These are phyloP conservation scores for Hippophae tibetana DNA, from an alignment of 306 rosid genomes.

Conservation along the genomic window DNA sequence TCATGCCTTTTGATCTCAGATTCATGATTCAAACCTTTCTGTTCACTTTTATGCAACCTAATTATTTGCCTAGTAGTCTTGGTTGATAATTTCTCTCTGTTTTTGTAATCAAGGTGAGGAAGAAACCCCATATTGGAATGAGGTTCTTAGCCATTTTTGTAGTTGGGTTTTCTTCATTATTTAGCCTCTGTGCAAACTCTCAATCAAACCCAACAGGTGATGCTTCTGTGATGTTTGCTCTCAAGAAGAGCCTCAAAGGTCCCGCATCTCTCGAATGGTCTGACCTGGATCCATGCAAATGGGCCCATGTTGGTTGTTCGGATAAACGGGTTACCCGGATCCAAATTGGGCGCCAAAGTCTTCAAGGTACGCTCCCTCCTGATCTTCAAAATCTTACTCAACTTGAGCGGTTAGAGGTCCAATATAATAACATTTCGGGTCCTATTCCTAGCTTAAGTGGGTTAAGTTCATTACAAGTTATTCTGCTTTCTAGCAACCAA, in stretches of 20 bases:
- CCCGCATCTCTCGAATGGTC: constrained; percentile 51
- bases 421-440: constrained; percentile 65
- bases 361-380: constrained; percentile 47
- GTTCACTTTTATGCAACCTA: too few species aligned
- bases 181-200: constrained; percentile 21
- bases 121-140: not conserved
- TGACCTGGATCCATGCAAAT: constrained; percentile 47
- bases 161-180: constrained; percentile 18
- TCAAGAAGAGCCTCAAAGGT: constrained; percentile 37
- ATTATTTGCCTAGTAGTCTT: too few species aligned
- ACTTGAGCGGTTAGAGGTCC: constrained; percentile 62
- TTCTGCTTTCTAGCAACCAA: constrained; percentile 42
- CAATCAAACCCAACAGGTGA: constrained; percentile 42
- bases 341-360: constrained; percentile 50
- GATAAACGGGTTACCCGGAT: constrained; percentile 43
- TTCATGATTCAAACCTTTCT: too few species aligned
- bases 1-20: too few species aligned
- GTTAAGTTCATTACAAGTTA: constrained; percentile 34
- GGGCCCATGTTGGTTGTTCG: constrained; percentile 44
- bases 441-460: constrained; percentile 55
- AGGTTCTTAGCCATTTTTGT: constrained; percentile 16
- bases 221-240: constrained; percentile 43
- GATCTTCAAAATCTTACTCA: constrained; percentile 39
- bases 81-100: not conserved
- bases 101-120: not conserved